Evolutionary conservation across 306 rosid species (phyloP).

Genomic region (Cicer pinnatifidum): DNA sequence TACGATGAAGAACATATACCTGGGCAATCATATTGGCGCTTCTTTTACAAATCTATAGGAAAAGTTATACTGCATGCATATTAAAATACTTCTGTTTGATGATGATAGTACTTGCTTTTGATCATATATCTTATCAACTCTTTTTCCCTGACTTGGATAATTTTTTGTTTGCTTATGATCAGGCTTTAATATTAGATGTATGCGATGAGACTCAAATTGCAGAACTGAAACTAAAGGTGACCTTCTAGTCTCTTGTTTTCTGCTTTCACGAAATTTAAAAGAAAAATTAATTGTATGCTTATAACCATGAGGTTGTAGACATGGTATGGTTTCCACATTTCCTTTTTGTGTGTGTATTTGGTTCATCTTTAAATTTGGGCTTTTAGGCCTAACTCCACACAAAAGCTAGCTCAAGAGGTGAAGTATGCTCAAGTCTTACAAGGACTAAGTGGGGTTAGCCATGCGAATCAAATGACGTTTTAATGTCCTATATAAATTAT

Average conservation of each 20-base stretch:
- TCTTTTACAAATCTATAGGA: slow-evolving; percentile 27
- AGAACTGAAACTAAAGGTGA: slow-evolving; percentile 95
- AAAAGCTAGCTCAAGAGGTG: neutral
- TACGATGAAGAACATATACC: slow-evolving; percentile 6
- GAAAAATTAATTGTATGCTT: slow-evolving; percentile 24
- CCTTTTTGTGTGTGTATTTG: slow-evolving; percentile 20
- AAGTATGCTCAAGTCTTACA: neutral
- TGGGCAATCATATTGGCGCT: slow-evolving; percentile 16
- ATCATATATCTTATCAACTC: slow-evolving; percentile 28
- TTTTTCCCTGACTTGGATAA: slow-evolving; percentile 42
- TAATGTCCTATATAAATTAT: neutral
- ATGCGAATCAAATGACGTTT: neutral
- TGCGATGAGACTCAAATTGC: slow-evolving; percentile 95
- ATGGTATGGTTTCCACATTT: slow-evolving; percentile 17
- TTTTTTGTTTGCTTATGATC: slow-evolving; percentile 49
- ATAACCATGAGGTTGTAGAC: slow-evolving; percentile 7
- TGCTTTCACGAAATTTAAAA: slow-evolving; percentile 32
- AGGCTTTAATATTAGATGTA: slow-evolving; percentile 90
- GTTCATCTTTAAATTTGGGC: neutral
- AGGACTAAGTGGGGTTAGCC: neutral
- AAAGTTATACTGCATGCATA: slow-evolving; percentile 22
- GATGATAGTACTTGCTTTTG: slow-evolving; percentile 8
- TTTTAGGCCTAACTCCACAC: neutral
- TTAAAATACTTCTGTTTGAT: slow-evolving; percentile 25
- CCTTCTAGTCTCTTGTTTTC: slow-evolving; percentile 42